Evolutionary conservation across 495 filamentous ascomycete genomes (phyloP).

Genomic region (Hypoxylon fragiforme): DNA sequence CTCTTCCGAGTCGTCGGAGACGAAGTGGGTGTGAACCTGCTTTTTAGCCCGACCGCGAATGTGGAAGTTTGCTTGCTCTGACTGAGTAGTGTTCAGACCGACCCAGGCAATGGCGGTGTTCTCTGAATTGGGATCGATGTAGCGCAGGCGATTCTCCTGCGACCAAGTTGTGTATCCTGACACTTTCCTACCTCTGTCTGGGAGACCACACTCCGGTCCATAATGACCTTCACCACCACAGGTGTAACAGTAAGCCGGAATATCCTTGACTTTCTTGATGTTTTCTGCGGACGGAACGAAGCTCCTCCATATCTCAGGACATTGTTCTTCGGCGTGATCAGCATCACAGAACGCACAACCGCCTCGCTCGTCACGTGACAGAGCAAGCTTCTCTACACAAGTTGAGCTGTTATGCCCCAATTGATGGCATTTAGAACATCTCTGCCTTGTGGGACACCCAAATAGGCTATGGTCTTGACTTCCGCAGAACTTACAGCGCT

Average conservation of each 20-base stretch:
- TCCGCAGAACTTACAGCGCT: slow-evolving; percentile 42
- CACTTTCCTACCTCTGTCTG: slow-evolving; percentile 19
- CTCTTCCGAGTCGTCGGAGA: slow-evolving; percentile 49
- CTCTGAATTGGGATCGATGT: slow-evolving; percentile 40
- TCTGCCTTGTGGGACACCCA: slow-evolving; percentile 41
- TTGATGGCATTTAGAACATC: slow-evolving; percentile 47
- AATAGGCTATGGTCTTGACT: slow-evolving; percentile 36
- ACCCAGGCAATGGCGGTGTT: slow-evolving; percentile 37
- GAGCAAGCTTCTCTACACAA: slow-evolving; percentile 43
- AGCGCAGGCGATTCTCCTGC: slow-evolving; percentile 30
- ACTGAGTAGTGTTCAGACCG: slow-evolving; percentile 3
- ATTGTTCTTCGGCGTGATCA: slow-evolving; percentile 39
- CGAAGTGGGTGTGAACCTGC: slow-evolving; percentile 44
- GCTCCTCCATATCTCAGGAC: slow-evolving; percentile 45
- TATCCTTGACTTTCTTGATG: slow-evolving; percentile 40
- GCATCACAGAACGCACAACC: slow-evolving; percentile 44
- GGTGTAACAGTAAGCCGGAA: slow-evolving; percentile 47
- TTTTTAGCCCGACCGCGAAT: slow-evolving; percentile 43
- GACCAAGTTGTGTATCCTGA: slow-evolving; percentile 39
- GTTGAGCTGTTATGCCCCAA: slow-evolving; percentile 37
- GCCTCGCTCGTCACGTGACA: slow-evolving; percentile 36
- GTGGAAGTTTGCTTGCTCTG: slow-evolving; percentile 29
- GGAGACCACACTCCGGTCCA: slow-evolving; percentile 40
- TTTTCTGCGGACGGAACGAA: slow-evolving; percentile 29
- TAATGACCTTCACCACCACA: slow-evolving; percentile 48